Base-by-base conservation (phyloP, 2,329 filamentous ascomycete species). In the Bimuria novae-zelandiae region DNA sequence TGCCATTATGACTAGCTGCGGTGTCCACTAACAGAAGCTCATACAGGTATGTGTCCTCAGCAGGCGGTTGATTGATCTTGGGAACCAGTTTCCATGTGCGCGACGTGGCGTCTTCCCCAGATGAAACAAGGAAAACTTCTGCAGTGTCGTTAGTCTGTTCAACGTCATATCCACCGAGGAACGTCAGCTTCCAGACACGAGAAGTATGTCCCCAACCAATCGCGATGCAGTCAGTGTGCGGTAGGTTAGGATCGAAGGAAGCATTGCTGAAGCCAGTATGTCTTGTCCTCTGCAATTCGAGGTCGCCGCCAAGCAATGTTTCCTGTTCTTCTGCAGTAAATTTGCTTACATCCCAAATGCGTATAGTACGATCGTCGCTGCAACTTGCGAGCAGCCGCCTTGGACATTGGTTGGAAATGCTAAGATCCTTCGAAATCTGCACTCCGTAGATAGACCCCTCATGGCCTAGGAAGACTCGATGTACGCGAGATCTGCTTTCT, bases 401-500 rank as follows among this genome's bases (percentile, higher is more conserved):
- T 72, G 60, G 76, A 68, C 1, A 82, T 76, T 61, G 53, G 21
- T 51, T 54, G 36, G 55, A 49, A 12, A 43, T 54, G 4, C 51
- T 45, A 3, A 74, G 53, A 36, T 62, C 52, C 29, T 67, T 46
- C 0, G 91, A 96, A 30, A 97, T 88, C 27, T 86, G 82, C 2
- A 99, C 89, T 1, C 91, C 92, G 61, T 97, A 99, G 23, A 99
- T 88, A 0, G 93, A 97, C 0, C 94, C 94, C 66, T 97, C 92
- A 65, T 99, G 94, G 0, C 84, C 85, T 7, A 79, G 79, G 63
- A 87, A 86, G 37, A 81, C 78, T 58, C 82, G 79, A 61, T 85
- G 82, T 12, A 81, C 77, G 4, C 71, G 74, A 12, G 75, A 70
- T 14, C 29, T 30, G 3, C 62, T 36, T 37, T 36, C 16, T 6